phyloP scores from a whole-genome alignment of 2,329 filamentous ascomycete species.

The Colletotrichum kahawae region DNA sequence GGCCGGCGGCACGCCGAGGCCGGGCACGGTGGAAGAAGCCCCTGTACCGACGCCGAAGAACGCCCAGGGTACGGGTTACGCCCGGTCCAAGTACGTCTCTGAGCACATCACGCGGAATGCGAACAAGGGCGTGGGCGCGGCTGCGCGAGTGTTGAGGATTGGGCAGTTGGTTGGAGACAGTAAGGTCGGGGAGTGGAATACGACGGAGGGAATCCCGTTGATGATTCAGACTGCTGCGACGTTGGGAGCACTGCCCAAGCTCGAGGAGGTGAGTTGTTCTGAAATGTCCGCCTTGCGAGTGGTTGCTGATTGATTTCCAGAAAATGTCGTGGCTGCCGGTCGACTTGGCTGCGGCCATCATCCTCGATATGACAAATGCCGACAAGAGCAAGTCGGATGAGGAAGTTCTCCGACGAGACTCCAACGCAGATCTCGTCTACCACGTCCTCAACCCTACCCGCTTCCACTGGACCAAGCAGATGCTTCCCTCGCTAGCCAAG shows the following conservation, averaged over 20 bases:
- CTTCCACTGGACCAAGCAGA: slow-evolving; percentile 54
- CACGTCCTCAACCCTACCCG: slow-evolving; percentile 55
- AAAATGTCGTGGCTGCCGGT: slow-evolving; percentile 38
- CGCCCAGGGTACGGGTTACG: slow-evolving; percentile 55
- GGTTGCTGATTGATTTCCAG: not conserved
- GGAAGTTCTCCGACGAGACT: not conserved
- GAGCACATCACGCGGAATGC: slow-evolving; percentile 43
- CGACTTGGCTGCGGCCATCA: slow-evolving; percentile 35
- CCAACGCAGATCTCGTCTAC: slow-evolving; percentile 39
- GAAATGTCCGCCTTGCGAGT: not conserved
- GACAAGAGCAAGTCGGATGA: not conserved
- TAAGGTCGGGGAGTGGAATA: slow-evolving; percentile 49
- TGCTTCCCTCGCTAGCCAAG: slow-evolving; percentile 52
- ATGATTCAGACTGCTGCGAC: slow-evolving; percentile 51
- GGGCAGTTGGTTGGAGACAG: slow-evolving; percentile 51
- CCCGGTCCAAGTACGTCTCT: slow-evolving; percentile 50
- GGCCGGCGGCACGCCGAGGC: not conserved
- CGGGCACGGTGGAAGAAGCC: slow-evolving; percentile 18
- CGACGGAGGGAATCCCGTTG: slow-evolving; percentile 52
- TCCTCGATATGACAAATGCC: slow-evolving; percentile 32
- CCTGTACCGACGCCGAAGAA: slow-evolving; percentile 26
- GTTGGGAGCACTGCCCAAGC: slow-evolving; percentile 46
- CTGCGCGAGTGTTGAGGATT: slow-evolving; percentile 34
- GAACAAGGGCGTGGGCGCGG: not conserved
- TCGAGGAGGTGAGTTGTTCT: slow-evolving; percentile 40